A percentile compares a stretch with the other conserved stretches of the same genome.
phyloP scores from a whole-genome alignment of 352 stramenopile genomes.

The Phytophthora europaea region DNA sequence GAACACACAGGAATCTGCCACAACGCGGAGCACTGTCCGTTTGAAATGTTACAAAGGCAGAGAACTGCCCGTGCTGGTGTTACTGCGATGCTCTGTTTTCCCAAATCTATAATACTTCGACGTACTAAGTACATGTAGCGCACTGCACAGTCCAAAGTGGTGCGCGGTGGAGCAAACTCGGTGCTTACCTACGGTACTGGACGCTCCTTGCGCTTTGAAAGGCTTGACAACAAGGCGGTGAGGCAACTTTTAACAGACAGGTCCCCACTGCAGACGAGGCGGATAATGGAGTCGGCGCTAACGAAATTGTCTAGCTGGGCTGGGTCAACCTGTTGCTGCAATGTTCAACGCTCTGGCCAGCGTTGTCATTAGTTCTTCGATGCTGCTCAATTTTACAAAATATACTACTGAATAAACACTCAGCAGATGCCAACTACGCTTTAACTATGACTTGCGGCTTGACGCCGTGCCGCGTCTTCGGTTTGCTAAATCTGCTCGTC shows the following conservation, averaged over 20 bases:
- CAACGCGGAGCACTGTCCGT: constrained; percentile 21
- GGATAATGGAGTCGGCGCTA: constrained; percentile 10
- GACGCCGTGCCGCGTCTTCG: constrained; percentile 15
- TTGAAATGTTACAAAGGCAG: constrained; percentile 8
- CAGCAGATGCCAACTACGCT: constrained; percentile 4
- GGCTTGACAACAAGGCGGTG: neutral
- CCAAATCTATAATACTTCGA: too few relatives aligned
- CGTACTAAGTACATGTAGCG: too few relatives aligned
- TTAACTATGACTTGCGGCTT: constrained; percentile 29
- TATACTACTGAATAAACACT: neutral
- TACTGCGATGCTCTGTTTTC: neutral
- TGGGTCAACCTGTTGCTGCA: neutral
- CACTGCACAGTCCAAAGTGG: too few relatives aligned
- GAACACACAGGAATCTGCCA: constrained; percentile 13
- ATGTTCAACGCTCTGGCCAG: neutral
- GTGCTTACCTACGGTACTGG: neutral
- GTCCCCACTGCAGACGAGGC: constrained; percentile 11
- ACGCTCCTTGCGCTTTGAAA: neutral
- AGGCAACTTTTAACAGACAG: neutral
- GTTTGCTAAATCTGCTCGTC: constrained; percentile 17
- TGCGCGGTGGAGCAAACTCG: too few relatives aligned
- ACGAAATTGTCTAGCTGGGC: constrained; percentile 5
- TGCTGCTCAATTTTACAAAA: neutral
- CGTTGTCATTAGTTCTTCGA: neutral
- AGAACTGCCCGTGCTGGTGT: neutral